Conservation (phyloP, 495 filamentous ascomycete species). For the Aspergillus bridgeri region DNA sequence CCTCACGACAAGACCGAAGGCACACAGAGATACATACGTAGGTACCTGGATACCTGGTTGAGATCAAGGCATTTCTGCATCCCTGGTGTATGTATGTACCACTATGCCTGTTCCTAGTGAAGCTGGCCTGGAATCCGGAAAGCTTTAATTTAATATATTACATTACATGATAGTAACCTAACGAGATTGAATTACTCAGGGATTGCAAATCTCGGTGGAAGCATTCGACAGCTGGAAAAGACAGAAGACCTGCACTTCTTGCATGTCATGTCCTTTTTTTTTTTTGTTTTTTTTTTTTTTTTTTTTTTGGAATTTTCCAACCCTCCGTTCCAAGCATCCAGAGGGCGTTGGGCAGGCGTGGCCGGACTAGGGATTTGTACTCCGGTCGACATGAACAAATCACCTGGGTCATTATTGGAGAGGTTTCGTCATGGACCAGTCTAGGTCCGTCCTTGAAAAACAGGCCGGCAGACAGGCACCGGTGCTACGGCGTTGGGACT, state of each 20-base stretch:
- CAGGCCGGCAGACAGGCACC: neutral
- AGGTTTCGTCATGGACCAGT: too few species aligned
- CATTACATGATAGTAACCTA: too few species aligned
- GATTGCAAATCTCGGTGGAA: neutral
- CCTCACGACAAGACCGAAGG: too few species aligned
- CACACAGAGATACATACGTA: too few species aligned
- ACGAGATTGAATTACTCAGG: neutral
- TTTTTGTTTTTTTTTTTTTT: too few species aligned
- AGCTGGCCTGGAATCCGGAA: neutral
- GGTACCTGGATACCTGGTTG: too few species aligned
- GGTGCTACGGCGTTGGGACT: neutral
- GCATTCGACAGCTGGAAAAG: neutral
- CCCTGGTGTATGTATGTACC: neutral
- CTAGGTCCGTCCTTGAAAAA: too few species aligned
- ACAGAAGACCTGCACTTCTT: too few species aligned
- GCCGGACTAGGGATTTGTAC: neutral
- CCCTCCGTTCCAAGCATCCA: neutral
- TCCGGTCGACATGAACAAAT: neutral
- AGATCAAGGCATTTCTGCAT: too few species aligned
- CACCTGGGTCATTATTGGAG: too few species aligned
- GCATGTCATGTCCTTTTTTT: too few species aligned
- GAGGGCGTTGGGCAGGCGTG: neutral
- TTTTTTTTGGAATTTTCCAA: neutral
- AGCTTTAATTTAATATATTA: neutral
- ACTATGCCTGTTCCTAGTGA: neutral